Evolutionary conservation across 2,329 filamentous ascomycete species (phyloP).

Genomic region (Diplodia sapinea): DNA sequence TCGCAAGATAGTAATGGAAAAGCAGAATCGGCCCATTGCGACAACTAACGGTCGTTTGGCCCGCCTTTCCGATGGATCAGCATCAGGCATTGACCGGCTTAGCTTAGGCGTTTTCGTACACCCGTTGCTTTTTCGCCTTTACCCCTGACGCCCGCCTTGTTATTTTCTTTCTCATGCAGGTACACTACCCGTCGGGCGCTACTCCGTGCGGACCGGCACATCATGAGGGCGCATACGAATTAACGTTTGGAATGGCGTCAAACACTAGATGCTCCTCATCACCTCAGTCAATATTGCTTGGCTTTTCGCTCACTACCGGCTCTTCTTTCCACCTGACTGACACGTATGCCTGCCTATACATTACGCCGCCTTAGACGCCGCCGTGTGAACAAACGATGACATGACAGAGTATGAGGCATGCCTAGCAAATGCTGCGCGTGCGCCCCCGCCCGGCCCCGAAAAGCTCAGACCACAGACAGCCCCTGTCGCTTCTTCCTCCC

Average conservation of each 20-base stretch:
- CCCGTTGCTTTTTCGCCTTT: slow-evolving; percentile 2
- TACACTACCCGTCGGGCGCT: slow-evolving; percentile 5
- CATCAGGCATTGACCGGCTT: background rate
- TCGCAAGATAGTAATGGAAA: background rate
- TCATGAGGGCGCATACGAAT: background rate
- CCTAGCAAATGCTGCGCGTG: background rate
- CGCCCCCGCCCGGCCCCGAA: background rate
- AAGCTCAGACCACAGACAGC: background rate
- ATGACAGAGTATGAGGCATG: background rate
- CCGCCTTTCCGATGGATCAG: background rate
- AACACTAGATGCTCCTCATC: background rate
- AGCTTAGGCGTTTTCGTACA: background rate
- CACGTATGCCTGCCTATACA: background rate
- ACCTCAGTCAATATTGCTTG: background rate
- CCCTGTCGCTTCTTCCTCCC: background rate
- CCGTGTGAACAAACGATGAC: background rate
- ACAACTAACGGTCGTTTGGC: background rate
- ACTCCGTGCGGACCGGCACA: slow-evolving; percentile 23
- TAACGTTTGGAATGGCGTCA: background rate
- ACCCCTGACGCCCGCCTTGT: background rate
- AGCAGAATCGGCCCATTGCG: background rate
- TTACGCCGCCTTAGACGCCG: background rate
- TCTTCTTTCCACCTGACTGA: background rate
- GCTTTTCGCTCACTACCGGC: background rate
- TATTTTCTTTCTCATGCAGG: background rate